Conservation (phyloP, 2,329 filamentous ascomycete species). For the Paecilomyces dactylethromorphus region DNA sequence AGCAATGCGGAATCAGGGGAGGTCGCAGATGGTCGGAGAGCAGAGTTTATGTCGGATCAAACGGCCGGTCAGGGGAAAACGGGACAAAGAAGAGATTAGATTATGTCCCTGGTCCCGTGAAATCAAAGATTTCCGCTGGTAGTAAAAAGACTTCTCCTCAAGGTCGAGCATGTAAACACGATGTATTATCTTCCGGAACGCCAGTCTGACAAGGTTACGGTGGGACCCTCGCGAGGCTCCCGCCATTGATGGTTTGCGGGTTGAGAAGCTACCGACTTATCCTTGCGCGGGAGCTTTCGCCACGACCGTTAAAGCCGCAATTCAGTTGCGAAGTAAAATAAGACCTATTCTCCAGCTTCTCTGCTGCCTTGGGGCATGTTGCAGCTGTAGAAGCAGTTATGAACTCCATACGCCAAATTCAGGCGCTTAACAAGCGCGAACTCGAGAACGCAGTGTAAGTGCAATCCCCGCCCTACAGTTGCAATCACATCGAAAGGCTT, state of each 20-base stretch:
- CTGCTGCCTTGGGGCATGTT: neutral
- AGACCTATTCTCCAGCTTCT: neutral
- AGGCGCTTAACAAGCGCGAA: slow-evolving; percentile 88
- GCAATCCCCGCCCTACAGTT: slow-evolving; percentile 7
- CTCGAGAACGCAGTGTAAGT: slow-evolving; percentile 78
- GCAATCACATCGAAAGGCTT: neutral
- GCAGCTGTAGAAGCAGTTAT: slow-evolving; percentile 45
- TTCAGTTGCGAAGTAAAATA: neutral
- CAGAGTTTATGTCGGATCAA: neutral
- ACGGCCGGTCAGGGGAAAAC: neutral
- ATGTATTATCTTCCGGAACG: neutral
- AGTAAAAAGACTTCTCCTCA: neutral
- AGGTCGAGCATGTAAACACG: neutral
- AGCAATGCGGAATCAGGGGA: slow-evolving; percentile 25
- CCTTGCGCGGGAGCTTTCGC: slow-evolving; percentile 2
- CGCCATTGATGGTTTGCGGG: neutral
- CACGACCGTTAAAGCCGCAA: slow-evolving; percentile 3
- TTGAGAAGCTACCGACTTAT: neutral
- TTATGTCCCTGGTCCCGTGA: neutral
- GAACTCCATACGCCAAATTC: slow-evolving; percentile 91
- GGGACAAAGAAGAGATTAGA: neutral
- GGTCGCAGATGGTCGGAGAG: neutral
- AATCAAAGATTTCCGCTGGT: neutral
- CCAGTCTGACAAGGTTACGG: neutral
- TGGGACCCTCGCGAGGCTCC: neutral